Conservation (phyloP, 768 basidiomycete species). For the Mycena sanguinolenta region DNA sequence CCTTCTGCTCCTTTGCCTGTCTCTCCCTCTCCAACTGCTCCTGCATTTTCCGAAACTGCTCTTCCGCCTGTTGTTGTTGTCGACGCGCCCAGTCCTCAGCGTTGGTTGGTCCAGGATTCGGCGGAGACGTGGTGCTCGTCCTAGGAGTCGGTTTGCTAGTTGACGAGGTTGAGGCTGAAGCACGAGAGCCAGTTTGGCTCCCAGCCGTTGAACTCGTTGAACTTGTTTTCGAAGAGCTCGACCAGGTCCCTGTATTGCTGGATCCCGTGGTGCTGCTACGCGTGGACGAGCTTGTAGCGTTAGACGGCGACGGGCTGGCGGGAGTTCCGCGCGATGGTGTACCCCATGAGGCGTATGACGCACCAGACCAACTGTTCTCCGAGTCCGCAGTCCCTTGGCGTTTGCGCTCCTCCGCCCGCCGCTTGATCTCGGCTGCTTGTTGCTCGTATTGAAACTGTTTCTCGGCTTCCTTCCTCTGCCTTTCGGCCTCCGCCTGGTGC, state of each 20-base stretch:
- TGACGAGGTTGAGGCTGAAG: conserved; percentile 21
- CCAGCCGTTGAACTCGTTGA: conserved; percentile 24
- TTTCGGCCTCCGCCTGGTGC: conserved; percentile 46
- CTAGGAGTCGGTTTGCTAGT: conserved; percentile 25
- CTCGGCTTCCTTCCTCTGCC: conserved; percentile 45
- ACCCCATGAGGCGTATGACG: conserved; percentile 36
- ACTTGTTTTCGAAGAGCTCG: conserved; percentile 27
- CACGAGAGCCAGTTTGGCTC: conserved; percentile 12
- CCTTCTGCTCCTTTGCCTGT: conserved; percentile 47
- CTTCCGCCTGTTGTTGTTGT: conserved; percentile 72
- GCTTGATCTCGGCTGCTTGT: conserved; percentile 59
- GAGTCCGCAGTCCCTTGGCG: conserved; percentile 56
- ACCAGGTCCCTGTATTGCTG: conserved; percentile 6
- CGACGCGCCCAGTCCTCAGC: conserved; percentile 73
- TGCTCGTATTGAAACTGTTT: conserved; percentile 49
- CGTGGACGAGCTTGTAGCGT: conserved; percentile 31
- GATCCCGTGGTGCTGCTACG: conserved; percentile 28
- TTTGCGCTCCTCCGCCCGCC: conserved; percentile 60
- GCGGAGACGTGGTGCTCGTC: conserved; percentile 44
- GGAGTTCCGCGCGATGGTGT: conserved; percentile 38
- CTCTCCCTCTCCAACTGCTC: conserved; percentile 62
- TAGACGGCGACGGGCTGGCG: conserved; percentile 47
- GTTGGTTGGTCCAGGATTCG: conserved; percentile 40
- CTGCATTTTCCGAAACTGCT: conserved; percentile 79
- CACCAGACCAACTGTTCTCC: conserved; percentile 48